phyloP scores from a whole-genome alignment of 805 yeast genomes.

The Candida ovalis region DNA sequence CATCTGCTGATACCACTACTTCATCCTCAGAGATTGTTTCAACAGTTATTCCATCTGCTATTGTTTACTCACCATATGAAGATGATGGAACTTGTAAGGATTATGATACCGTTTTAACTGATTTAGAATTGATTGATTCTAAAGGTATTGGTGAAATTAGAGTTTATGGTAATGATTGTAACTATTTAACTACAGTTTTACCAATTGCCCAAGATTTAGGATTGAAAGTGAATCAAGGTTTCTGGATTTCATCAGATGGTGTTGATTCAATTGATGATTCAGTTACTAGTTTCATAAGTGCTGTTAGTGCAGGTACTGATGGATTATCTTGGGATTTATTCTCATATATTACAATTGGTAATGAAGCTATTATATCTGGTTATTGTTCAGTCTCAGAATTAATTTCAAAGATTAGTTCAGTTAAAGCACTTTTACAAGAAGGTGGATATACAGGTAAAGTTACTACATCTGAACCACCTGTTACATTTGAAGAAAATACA shows the following conservation, averaged over 20 bases:
- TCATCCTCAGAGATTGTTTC: constrained; percentile 29
- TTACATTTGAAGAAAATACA: constrained; percentile 58
- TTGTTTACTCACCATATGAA: constrained; percentile 79
- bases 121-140: constrained; percentile 52
- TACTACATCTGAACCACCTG: constrained; percentile 92
- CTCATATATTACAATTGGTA: constrained; percentile 77
- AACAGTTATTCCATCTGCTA: constrained; percentile 44
- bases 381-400: constrained; percentile 61
- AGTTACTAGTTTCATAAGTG: constrained; percentile 48
- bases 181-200: constrained; percentile 57
- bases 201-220: constrained; percentile 61
- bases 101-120: constrained; percentile 48
- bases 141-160: constrained; percentile 67
- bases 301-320: constrained; percentile 34
- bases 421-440: constrained; percentile 49
- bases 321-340: constrained; percentile 69
- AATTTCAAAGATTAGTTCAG: constrained; percentile 58
- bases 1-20: constrained; percentile 35
- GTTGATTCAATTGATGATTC: constrained; percentile 63
- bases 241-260: constrained; percentile 70
- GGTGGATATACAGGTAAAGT: constrained; percentile 78
- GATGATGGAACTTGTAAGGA: constrained; percentile 66
- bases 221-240: constrained; percentile 76
- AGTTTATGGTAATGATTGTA: constrained; percentile 86
- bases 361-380: constrained; percentile 74